Conservation (phyloP, 805 yeast species). For the Monosporozyma aquatica region DNA sequence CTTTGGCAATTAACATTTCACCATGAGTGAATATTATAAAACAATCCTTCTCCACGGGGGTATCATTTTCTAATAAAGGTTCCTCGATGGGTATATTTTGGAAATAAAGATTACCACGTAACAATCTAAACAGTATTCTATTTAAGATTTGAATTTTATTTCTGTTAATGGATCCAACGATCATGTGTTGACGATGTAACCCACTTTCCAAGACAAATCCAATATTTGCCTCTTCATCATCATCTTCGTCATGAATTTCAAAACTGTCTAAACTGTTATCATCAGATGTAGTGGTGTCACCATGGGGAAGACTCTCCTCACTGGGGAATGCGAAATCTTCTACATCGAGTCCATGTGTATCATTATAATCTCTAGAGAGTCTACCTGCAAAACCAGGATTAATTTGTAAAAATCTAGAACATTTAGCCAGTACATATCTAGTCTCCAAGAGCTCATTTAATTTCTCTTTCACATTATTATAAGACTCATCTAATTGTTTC, state of each 20-base stretch:
- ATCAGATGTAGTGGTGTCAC: too few relatives aligned
- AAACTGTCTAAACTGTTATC: slow-evolving; percentile 1
- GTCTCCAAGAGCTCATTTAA: slow-evolving; percentile 63
- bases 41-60: slow-evolving; percentile 57
- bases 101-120: slow-evolving; percentile 84
- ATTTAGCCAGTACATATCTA: slow-evolving; percentile 49
- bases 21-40: slow-evolving; percentile 94
- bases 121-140: slow-evolving; percentile 81
- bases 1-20: slow-evolving; percentile 55
- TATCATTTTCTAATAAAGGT: slow-evolving; percentile 53
- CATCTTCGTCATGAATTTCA: slow-evolving; percentile 1
- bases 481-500: slow-evolving; percentile 59
- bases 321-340: slow-evolving; percentile 18
- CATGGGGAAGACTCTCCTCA: slow-evolving; percentile 6
- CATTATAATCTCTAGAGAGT: slow-evolving; percentile 14
- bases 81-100: slow-evolving; percentile 65
- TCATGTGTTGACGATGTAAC: slow-evolving; percentile 25
- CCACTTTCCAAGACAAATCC: slow-evolving; percentile 7
- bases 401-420: slow-evolving; percentile 40
- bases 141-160: slow-evolving; percentile 62
- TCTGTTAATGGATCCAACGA: slow-evolving; percentile 74
- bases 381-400: slow-evolving; percentile 28
- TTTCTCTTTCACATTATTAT: slow-evolving; percentile 48
- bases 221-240: not conserved
- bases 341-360: slow-evolving; percentile 13